These are phyloP conservation scores for Trichodelitschia bisporula DNA, from an alignment of 495 filamentous ascomycete species.

Conservation along the genomic window DNA sequence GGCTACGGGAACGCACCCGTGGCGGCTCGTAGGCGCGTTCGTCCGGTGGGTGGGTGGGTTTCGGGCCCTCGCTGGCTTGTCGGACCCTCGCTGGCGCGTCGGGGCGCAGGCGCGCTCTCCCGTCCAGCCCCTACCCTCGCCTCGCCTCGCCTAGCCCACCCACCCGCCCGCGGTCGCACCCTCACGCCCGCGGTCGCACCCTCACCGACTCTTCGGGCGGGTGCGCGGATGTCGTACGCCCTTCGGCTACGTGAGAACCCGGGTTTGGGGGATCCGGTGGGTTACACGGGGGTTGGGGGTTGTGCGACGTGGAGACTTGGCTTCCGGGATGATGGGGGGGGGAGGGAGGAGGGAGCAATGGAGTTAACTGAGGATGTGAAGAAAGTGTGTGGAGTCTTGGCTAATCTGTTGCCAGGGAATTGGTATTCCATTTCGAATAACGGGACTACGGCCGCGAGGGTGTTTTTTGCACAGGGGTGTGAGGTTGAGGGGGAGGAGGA, in stretches of 20 bases:
- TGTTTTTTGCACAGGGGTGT: conserved; percentile 16
- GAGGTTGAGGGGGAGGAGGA: conserved; percentile 5
- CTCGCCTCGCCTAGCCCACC: too few relatives aligned
- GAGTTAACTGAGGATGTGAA: not conserved
- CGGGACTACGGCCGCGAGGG: conserved; percentile 6
- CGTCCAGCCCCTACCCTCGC: too few relatives aligned
- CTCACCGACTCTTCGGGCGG: too few relatives aligned
- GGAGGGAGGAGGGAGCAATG: too few relatives aligned
- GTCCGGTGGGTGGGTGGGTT: too few relatives aligned
- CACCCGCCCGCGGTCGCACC: too few relatives aligned
- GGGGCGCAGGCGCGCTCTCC: too few relatives aligned
- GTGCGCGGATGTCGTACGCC: not conserved
- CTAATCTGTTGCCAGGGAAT: conserved; percentile 10
- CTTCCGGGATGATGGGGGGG: too few relatives aligned
- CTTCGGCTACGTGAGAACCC: not conserved
- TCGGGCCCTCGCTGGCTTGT: too few relatives aligned
- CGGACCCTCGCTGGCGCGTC: too few relatives aligned
- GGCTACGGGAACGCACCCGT: not conserved
- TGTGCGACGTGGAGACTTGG: not conserved
- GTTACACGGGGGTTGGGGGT: not conserved
- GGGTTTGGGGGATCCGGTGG: not conserved
- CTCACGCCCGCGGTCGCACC: too few relatives aligned
- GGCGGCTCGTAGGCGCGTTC: too few relatives aligned
- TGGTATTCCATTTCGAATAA: conserved; percentile 14
- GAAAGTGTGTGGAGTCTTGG: not conserved